Conservation (phyloP, 2,329 filamentous ascomycete genomes). For the Cadophora sp. region DNA sequence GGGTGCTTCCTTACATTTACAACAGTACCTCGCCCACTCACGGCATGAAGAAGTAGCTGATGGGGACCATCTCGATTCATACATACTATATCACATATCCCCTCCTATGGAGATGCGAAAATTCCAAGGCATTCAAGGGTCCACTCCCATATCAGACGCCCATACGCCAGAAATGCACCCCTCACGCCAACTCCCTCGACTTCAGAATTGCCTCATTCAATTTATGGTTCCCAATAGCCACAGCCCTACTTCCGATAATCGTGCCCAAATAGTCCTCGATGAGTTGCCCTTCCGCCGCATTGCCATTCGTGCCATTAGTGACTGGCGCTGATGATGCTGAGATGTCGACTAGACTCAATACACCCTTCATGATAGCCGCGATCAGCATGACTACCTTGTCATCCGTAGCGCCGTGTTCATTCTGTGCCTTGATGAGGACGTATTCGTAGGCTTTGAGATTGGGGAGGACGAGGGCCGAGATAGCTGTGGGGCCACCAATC, state of each 20-base stretch:
- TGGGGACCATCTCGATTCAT: neutral
- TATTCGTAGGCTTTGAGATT: slow-evolving; percentile 70
- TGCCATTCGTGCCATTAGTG: slow-evolving; percentile 37
- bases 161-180: slow-evolving; percentile 3
- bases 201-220: slow-evolving; percentile 44
- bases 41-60: neutral
- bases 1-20: neutral
- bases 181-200: slow-evolving; percentile 28
- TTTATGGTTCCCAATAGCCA: slow-evolving; percentile 37
- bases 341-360: slow-evolving; percentile 59
- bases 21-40: neutral
- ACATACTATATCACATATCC: neutral
- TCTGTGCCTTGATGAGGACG: slow-evolving; percentile 62
- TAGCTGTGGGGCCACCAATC: slow-evolving; percentile 73
- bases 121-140: neutral
- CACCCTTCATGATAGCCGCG: slow-evolving; percentile 59
- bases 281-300: slow-evolving; percentile 31
- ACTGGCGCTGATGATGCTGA: slow-evolving; percentile 27
- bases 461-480: slow-evolving; percentile 69
- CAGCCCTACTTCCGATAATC: slow-evolving; percentile 41
- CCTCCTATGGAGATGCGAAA: neutral
- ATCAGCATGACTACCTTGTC: slow-evolving; percentile 68
- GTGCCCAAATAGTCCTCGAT: slow-evolving; percentile 44
- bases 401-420: slow-evolving; percentile 57
- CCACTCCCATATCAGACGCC: neutral